Evolutionary conservation across 2,329 filamentous ascomycete species (phyloP).

Genomic region (Chaetomiaceae sp.): DNA sequence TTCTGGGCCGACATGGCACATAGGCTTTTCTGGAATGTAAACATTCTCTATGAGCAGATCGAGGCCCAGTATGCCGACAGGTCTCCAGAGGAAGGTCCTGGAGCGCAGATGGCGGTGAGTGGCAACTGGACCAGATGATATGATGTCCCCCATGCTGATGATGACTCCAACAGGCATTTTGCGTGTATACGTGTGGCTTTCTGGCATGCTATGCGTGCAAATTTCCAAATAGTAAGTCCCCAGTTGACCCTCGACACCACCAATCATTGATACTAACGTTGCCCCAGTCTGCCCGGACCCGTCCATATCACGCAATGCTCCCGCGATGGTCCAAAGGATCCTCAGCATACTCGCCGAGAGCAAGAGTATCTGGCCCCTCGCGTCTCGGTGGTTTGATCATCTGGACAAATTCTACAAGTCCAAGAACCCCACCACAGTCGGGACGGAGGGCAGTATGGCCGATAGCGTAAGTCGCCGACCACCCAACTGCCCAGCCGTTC

Average conservation of each 20-base stretch:
- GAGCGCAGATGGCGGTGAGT: conserved; percentile 49
- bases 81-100: conserved; percentile 43
- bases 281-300: conserved; percentile 41
- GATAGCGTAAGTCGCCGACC: conserved; percentile 37
- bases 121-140: not conserved
- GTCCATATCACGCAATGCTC: conserved; percentile 37
- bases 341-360: conserved; percentile 44
- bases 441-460: conserved; percentile 45
- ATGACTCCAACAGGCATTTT: conserved; percentile 37
- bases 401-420: conserved; percentile 44
- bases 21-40: conserved; percentile 47
- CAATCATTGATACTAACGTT: conserved; percentile 10
- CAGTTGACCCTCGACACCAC: not conserved
- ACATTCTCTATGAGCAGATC: conserved; percentile 45
- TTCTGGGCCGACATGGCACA: conserved; percentile 42
- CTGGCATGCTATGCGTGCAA: conserved; percentile 49
- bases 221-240: conserved; percentile 42
- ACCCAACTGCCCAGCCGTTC: too few relatives aligned
- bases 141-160: not conserved
- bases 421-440: conserved; percentile 36
- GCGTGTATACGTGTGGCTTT: conserved; percentile 51
- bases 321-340: conserved; percentile 42
- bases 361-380: conserved; percentile 48
- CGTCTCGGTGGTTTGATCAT: conserved; percentile 48
- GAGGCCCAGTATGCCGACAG: conserved; percentile 46